Evolutionary conservation across 352 stramenopile genomes (phyloP).

Genomic region (Albugo laibachii): DNA sequence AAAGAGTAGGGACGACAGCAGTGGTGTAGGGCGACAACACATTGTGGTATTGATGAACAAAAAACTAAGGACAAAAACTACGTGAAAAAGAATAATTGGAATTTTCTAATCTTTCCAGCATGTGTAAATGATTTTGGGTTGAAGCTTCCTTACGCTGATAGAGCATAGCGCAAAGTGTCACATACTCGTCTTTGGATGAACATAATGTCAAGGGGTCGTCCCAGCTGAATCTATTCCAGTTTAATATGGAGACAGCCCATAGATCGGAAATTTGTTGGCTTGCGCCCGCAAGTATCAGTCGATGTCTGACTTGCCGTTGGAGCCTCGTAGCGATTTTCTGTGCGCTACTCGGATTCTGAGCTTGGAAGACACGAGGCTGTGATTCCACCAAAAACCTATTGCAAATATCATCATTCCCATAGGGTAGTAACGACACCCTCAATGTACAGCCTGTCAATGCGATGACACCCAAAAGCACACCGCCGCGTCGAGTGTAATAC

Average conservation of each 20-base stretch:
- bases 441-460: conserved; percentile 55
- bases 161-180: conserved; percentile 10
- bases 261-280: conserved; percentile 33
- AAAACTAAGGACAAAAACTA: too few species aligned
- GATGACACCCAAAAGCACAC: conserved; percentile 32
- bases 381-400: conserved; percentile 49
- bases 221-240: conserved; percentile 76
- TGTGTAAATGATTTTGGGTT: too few species aligned
- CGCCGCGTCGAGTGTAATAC: conserved; percentile 59
- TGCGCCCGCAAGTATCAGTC: conserved; percentile 23
- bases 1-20: too few species aligned
- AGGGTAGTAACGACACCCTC: conserved; percentile 41
- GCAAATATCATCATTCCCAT: conserved; percentile 16
- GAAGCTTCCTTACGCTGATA: too few species aligned
- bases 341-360: background rate
- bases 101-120: too few species aligned
- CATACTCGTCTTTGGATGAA: conserved; percentile 46
- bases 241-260: conserved; percentile 59
- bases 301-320: background rate
- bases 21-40: too few species aligned
- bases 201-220: conserved; percentile 60
- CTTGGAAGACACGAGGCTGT: conserved; percentile 10
- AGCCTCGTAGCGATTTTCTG: background rate
- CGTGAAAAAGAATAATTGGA: too few species aligned
- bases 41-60: too few species aligned